These are phyloP conservation scores for Pseudogymnoascus destructans DNA, from an alignment of 2,329 filamentous ascomycete species.

Conservation along the genomic window DNA sequence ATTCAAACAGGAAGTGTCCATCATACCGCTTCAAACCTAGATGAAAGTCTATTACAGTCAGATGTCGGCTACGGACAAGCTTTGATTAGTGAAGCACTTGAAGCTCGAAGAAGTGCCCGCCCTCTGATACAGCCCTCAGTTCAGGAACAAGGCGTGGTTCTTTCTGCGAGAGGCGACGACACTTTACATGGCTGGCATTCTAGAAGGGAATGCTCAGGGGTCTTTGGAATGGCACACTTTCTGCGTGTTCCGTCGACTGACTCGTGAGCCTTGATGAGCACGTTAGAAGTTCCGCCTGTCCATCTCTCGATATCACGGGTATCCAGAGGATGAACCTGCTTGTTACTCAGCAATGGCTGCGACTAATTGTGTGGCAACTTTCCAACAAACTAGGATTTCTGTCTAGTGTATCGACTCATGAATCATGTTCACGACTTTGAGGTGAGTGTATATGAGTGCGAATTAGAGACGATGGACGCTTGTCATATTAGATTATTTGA, in stretches of 20 bases:
- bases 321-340: slow-evolving; percentile 57
- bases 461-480: neutral
- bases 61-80: slow-evolving; percentile 3
- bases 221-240: slow-evolving; percentile 46
- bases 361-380: slow-evolving; percentile 59
- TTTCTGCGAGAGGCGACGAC: slow-evolving; percentile 49
- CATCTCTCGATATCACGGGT: slow-evolving; percentile 33
- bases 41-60: neutral
- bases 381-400: slow-evolving; percentile 53
- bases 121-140: neutral
- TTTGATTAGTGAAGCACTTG: neutral
- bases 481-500: neutral
- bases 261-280: slow-evolving; percentile 35
- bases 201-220: slow-evolving; percentile 43
- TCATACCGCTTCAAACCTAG: neutral
- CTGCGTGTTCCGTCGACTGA: slow-evolving; percentile 28
- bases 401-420: slow-evolving; percentile 43
- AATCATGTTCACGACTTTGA: slow-evolving; percentile 28
- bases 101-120: neutral
- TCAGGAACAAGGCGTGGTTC: slow-evolving; percentile 40
- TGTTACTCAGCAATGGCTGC: slow-evolving; percentile 58
- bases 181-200: slow-evolving; percentile 43
- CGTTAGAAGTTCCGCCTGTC: slow-evolving; percentile 33
- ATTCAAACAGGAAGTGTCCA: slow-evolving; percentile 1
- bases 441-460: neutral